Percentiles rank a stretch among this genome's conserved stretches.
These are phyloP conservation scores for Arachnopeziza araneosa DNA, from an alignment of 2,329 filamentous ascomycete genomes.

Conservation along the genomic window DNA sequence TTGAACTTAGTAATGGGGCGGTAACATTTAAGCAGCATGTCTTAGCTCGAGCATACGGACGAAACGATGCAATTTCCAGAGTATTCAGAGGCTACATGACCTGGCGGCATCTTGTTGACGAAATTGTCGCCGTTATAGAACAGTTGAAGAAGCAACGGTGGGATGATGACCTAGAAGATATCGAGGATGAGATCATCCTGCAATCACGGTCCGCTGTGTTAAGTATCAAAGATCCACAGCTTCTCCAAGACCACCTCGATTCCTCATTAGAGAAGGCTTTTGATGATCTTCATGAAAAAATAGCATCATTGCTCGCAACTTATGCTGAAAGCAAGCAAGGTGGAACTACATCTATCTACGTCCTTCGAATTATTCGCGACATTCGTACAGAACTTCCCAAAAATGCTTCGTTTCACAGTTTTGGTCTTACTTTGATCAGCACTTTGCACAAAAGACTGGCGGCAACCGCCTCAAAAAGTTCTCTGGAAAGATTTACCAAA, in stretches of 20 bases:
- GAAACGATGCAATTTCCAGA: constrained; percentile 58
- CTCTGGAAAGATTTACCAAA: constrained; percentile 44
- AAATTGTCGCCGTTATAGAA: constrained; percentile 57
- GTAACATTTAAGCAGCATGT: constrained; percentile 64
- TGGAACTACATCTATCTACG: constrained; percentile 53
- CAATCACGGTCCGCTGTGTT: constrained; percentile 62
- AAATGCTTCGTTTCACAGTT: constrained; percentile 42
- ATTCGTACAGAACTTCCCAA: constrained; percentile 62
- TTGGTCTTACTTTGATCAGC: constrained; percentile 57
- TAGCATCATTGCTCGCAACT: constrained; percentile 46
- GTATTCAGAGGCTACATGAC: constrained; percentile 59
- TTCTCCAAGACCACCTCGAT: constrained; percentile 55
- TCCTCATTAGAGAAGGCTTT: constrained; percentile 52
- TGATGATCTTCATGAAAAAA: constrained; percentile 49
- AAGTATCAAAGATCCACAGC: constrained; percentile 64
- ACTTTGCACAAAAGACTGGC: constrained; percentile 60
- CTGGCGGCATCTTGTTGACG: constrained; percentile 71
- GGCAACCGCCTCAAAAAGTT: constrained; percentile 41
- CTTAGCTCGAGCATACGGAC: constrained; percentile 64
- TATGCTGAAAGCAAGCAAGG: constrained; percentile 42
- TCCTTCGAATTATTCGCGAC: constrained; percentile 70
- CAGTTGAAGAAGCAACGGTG: constrained; percentile 63
- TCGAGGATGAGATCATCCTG: constrained; percentile 67
- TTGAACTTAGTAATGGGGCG: constrained; percentile 61
- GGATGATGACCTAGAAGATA: constrained; percentile 66